These are phyloP conservation scores for Kurtzmaniella quercitrusa DNA, from an alignment of 1,139 yeast genomes.

Conservation along the genomic window DNA sequence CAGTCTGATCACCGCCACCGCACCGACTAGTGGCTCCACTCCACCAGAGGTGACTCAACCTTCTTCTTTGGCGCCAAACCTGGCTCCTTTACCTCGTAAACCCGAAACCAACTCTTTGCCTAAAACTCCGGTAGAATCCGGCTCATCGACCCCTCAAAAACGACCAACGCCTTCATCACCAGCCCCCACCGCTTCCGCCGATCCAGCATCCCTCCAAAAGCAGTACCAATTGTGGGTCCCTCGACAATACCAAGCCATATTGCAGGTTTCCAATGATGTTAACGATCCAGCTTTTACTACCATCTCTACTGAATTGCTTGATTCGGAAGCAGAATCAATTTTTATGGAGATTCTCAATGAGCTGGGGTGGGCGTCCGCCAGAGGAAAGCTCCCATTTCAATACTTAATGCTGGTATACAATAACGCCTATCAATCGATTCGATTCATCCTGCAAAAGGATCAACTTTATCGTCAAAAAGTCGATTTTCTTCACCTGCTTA, in stretches of 20 bases:
- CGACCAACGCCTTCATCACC: not conserved
- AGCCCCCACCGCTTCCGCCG: constrained; percentile 12
- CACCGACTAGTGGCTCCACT: not conserved
- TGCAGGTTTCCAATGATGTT: constrained; percentile 32
- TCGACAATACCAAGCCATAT: constrained; percentile 31
- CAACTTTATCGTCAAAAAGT: constrained; percentile 31
- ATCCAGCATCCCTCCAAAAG: constrained; percentile 16
- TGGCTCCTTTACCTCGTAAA: not conserved
- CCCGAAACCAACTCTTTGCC: not conserved
- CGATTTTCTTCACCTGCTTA: constrained; percentile 44
- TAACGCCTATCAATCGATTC: constrained; percentile 31
- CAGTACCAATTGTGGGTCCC: constrained; percentile 21
- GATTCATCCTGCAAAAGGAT: constrained; percentile 16
- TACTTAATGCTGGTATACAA: constrained; percentile 46
- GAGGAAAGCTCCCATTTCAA: constrained; percentile 31
- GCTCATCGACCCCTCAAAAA: not conserved
- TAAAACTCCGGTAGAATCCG: not conserved
- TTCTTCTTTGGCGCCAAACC: not conserved
- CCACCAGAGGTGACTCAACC: not conserved
- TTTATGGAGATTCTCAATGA: constrained; percentile 56
- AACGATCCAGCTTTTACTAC: not conserved
- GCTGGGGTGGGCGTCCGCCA: constrained; percentile 33
- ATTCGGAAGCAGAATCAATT: constrained; percentile 32
- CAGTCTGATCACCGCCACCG: not conserved
- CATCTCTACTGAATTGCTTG: not conserved